Base-by-base conservation (phyloP, 495 filamentous ascomycete genomes). In the Penicillium malachiteum region DNA sequence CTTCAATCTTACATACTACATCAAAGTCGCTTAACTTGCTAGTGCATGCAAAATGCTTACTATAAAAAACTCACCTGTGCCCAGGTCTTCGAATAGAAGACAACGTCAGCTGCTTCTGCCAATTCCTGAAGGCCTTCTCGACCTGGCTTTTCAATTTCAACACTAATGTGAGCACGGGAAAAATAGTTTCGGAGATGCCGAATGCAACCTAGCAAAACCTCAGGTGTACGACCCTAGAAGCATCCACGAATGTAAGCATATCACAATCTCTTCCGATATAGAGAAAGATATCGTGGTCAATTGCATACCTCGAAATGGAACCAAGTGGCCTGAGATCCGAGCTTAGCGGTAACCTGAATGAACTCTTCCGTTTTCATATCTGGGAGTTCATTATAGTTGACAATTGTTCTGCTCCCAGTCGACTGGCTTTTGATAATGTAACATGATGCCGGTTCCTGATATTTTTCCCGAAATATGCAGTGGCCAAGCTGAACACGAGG, bases 81-180 rank as follows among this genome's bases (percentile, higher is more conserved):
- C 87, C 87, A 89, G 54, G 72, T 78, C 57, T 79, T 82, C 6
- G 87, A 87, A 68, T 86, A 90, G 67, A 90, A 88, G 14, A 89
- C 81, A 12, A 86, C 78, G 63, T 90, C 82, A 40, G 85, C 85
- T 60, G 80, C 76, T 49, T 75, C 73, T 33, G 86, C 87, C 51
- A 89, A 73, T 37, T 81, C 75, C 50, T 78, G 72, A 48, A 91
- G 70, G 14, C 86, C 86, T 32, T 70, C 64, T 42, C 87, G 75
- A 44, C 74, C 73, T 8, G 87, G 86, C 66, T 88, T 89, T 66
- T 90, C 87, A 7, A 85, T 68, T 65, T 91, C 87, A 44, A 91
- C 81, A 56, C 87, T 91, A 56, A 90, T 71, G 42, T 57, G 75
- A 50, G 74, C 68, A 5, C 56, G 63, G 5, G 83, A 79, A 42